Base-by-base conservation (phyloP, 2,329 filamentous ascomycete species). In the Phyllosticta citrichinensis region DNA sequence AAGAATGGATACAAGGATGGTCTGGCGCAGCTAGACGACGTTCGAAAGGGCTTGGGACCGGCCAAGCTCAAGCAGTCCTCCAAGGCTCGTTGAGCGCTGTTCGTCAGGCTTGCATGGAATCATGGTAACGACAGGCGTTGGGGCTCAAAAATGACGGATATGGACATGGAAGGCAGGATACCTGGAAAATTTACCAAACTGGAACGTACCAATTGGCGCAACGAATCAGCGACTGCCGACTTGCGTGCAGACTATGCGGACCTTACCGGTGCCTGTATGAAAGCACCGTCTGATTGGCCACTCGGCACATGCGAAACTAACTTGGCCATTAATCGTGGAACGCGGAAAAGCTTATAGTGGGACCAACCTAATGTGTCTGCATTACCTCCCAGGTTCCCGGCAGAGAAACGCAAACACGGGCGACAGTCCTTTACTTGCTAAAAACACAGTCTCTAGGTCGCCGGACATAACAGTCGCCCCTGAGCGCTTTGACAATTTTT, bases 1-100 rank as follows among this genome's bases (percentile, higher is more conserved):
- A 91, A 92, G 75, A 87, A 87, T 19, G 89, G 87, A 70, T 85
- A 88, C 65, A 87, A 88, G 71, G 89, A 83, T 63, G 94, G 94
- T 0, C 80, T 97, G 65, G 86, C 89, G 74, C 90, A 97, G 78
- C 79, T 97, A 63, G 94, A 97, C 66, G 93, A 97, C 75, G 87
- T 99, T 57, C 81, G 94, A 58, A 82, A 83, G 65, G 89, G 85
- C 6, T 74, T 97, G 61, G 93, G 93, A 0, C 88, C 89, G 25
- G 88, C 91, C 30, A 60, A 52, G 22, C 2, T 60, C 33, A 60
- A 51, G 24, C 52, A 50, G 24, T n/a, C 33, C 17, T 51, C 57
- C 10, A 55, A 19, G 52, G 57, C 57, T n/a, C 40, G 40, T 47
- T 47, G 35, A 47, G n/a, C 6, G 9, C 27, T 30, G 9, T 5